These are phyloP conservation scores for Russula lepida DNA, from an alignment of 768 basidiomycete species.

Conservation along the genomic window DNA sequence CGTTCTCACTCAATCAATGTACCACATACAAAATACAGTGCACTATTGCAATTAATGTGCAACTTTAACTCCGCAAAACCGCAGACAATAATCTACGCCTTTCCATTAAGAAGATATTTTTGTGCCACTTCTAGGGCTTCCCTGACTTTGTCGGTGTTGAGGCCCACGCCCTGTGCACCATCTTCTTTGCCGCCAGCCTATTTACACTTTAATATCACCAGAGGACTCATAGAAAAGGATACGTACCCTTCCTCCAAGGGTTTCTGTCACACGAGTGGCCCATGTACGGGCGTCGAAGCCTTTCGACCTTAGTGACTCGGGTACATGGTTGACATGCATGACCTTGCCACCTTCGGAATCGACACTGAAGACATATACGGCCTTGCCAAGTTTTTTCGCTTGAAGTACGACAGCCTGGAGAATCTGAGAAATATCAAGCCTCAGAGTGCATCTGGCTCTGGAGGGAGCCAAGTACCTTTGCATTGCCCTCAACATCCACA, in stretches of 20 bases:
- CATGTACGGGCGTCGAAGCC: slow-evolving; percentile 82
- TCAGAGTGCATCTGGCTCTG: neutral
- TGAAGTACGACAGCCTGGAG: slow-evolving; percentile 67
- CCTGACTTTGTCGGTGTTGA: slow-evolving; percentile 47
- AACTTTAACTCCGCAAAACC: neutral
- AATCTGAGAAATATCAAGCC: slow-evolving; percentile 37
- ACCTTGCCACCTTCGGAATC: slow-evolving; percentile 66
- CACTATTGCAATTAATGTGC: too few species aligned
- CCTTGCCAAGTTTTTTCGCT: slow-evolving; percentile 75
- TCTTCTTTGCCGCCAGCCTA: slow-evolving; percentile 97
- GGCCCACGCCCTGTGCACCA: slow-evolving; percentile 81
- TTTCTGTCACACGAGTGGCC: slow-evolving; percentile 67
- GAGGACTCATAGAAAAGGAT: neutral
- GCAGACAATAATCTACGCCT: slow-evolving; percentile 3
- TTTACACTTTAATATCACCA: neutral
- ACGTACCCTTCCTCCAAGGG: slow-evolving; percentile 85
- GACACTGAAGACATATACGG: slow-evolving; percentile 80
- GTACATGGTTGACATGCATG: slow-evolving; percentile 80
- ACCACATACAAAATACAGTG: neutral
- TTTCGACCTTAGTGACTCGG: slow-evolving; percentile 49
- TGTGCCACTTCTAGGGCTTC: slow-evolving; percentile 60
- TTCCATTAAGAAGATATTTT: slow-evolving; percentile 11
- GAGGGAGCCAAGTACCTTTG: slow-evolving; percentile 48
- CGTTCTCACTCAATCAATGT: neutral
- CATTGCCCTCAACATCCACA: slow-evolving; percentile 73